phyloP scores from a whole-genome alignment of 2,329 filamentous ascomycete species.

The Fusarium longipes region DNA sequence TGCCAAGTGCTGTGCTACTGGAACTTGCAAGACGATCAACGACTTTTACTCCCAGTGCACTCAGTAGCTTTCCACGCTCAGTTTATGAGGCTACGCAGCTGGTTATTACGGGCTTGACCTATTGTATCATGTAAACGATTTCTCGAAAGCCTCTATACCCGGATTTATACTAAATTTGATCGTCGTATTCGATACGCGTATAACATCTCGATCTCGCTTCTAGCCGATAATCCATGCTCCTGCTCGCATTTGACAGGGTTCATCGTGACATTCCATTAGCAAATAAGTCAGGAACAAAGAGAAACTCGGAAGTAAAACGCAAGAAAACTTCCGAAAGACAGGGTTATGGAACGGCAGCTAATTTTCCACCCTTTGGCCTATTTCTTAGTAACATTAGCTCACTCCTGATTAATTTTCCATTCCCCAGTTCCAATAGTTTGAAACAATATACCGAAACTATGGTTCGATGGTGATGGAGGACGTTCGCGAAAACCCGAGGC shows the following conservation, averaged over 20 bases:
- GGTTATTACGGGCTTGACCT: fast-evolving
- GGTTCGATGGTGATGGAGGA: background rate
- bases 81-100: background rate
- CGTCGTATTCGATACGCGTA: background rate
- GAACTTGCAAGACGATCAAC: conserved; percentile 6
- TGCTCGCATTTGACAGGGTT: background rate
- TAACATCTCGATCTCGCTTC: background rate
- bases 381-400: background rate
- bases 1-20: conserved; percentile 18
- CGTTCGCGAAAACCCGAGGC: background rate
- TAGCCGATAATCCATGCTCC: background rate
- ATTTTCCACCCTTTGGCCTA: background rate
- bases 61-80: background rate
- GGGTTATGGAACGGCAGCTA: background rate
- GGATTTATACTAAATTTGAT: too few species aligned
- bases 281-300: background rate
- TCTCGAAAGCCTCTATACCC: too few species aligned
- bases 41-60: conserved; percentile 15
- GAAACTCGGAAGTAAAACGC: background rate
- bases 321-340: background rate
- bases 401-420: background rate
- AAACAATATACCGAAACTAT: background rate
- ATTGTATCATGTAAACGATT: too few species aligned
- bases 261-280: background rate
- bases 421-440: background rate